Conservation (phyloP, 2,329 filamentous ascomycete species). For the Shiraia sp. region DNA sequence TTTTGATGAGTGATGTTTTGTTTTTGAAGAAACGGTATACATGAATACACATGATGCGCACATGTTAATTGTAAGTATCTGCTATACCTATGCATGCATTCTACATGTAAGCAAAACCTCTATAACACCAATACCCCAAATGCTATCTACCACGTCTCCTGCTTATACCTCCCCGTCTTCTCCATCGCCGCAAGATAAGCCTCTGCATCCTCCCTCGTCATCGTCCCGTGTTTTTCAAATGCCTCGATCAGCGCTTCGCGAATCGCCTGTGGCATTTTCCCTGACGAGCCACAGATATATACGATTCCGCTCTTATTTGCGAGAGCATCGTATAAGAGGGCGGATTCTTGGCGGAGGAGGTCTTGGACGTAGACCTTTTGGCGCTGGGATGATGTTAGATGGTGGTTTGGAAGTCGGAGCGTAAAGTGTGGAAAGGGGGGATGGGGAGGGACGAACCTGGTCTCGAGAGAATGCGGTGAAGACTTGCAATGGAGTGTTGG, state of each 20-base stretch:
- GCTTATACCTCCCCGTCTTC: conserved; percentile 65
- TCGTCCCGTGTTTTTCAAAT: conserved; percentile 51
- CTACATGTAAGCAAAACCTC: too few species aligned
- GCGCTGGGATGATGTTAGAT: too few species aligned
- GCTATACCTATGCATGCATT: too few species aligned
- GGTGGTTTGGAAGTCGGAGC: not conserved
- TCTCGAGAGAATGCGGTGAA: conserved; percentile 73
- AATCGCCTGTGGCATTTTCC: conserved; percentile 72
- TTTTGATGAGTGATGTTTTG: too few species aligned
- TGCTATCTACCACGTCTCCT: conserved; percentile 67
- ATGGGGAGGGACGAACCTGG: conserved; percentile 46
- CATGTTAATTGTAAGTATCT: too few species aligned
- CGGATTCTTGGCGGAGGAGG: conserved; percentile 56
- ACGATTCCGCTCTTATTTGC: conserved; percentile 57
- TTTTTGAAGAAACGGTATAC: too few species aligned
- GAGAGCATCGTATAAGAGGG: conserved; percentile 57
- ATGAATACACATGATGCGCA: too few species aligned
- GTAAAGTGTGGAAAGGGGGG: too few species aligned
- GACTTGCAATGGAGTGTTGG: conserved; percentile 55
- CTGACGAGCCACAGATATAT: conserved; percentile 65
- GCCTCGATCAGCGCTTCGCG: conserved; percentile 67
- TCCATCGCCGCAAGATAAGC: conserved; percentile 61
- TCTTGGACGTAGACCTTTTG: conserved; percentile 72
- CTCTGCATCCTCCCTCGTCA: conserved; percentile 57
- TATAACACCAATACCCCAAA: not conserved